Percentiles rank a stretch among this genome's conserved stretches.
Conservation (phyloP, 2,329 filamentous ascomycete genomes). For the Fusarium euwallaceae region DNA sequence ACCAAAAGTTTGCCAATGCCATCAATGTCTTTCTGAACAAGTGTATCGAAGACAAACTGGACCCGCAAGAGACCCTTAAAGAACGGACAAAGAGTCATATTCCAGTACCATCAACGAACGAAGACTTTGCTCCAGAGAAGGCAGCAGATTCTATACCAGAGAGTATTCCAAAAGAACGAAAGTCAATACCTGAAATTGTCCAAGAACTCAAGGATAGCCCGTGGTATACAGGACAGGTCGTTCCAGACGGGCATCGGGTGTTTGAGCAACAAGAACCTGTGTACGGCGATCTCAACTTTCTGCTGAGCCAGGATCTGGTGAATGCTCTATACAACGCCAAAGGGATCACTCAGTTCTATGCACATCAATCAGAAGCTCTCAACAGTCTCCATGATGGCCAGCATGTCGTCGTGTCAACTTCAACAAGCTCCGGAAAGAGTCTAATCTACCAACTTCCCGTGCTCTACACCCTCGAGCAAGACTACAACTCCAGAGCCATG, state of each 20-base stretch:
- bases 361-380: conserved; percentile 93
- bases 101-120: conserved; percentile 68
- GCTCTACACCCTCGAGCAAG: conserved; percentile 84
- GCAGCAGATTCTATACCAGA: conserved; percentile 68
- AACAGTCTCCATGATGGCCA: conserved; percentile 86
- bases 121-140: conserved; percentile 46
- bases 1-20: conserved; percentile 83
- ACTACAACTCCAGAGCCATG: conserved; percentile 85
- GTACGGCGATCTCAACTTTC: conserved; percentile 86
- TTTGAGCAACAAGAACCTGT: conserved; percentile 88
- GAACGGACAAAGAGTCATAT: conserved; percentile 71
- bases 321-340: conserved; percentile 95
- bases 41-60: conserved; percentile 73
- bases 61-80: conserved; percentile 76
- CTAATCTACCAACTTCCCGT: conserved; percentile 98
- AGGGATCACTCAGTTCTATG: conserved; percentile 86
- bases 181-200: conserved; percentile 86
- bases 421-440: conserved; percentile 96
- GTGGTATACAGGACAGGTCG: conserved; percentile 94
- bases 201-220: conserved; percentile 83
- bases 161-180: conserved; percentile 83
- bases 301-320: conserved; percentile 91
- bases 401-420: conserved; percentile 93
- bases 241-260: conserved; percentile 91
- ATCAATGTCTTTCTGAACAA: conserved; percentile 82